Evolutionary conservation across 2,329 filamentous ascomycete species (phyloP), one percentile per base, ranked within the genome.

Genomic region (Metarhizium robertsii): DNA sequence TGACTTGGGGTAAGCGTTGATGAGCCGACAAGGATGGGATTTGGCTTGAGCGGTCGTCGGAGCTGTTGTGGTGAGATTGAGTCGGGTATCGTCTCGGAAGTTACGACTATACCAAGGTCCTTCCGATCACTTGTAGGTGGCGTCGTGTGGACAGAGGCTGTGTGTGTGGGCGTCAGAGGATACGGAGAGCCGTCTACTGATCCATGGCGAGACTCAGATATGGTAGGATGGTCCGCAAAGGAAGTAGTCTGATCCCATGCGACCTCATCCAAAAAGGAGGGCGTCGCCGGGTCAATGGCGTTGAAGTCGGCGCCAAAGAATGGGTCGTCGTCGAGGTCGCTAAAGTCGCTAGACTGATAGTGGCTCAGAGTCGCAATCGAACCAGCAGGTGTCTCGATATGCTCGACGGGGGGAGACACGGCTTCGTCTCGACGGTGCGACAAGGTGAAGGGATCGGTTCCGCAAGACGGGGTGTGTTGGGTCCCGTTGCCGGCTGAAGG

Each of bases 121-220:
- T 65, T 69, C 20, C 60, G 62, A 29, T 72, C 71, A 55, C 64
- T 68, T 34, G 65, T 66, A 3, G 75, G 75, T 3, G 77, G 76
- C 2, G 69, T 66, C n/a, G 73, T 71, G 58, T 76, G 70, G 10
- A 79, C 65, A 10, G 77, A 76, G 20, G 76, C 75, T 16, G 77
- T 80, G 57, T 75, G 75, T 52, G 77, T 74, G 30, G 79, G 79
- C 58, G 78, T 83, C 60, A 80, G 64, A 38, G 78, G 79, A 59
- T 74, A 75, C 34, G 61, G 56, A 34, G 62, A 59, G 53, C 60
- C 64, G 61, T 67, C 58, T 49, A 58, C 59, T 50, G 52, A 32
- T 38, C 60, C 55, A 56, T 57, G 52, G 46, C 51, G 55, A 30
- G 50, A 47, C 13, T 58, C 46, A 25, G 46, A 11, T 42, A 52